phyloP scores from a whole-genome alignment of 768 basidiomycete genomes.

The Podaxis sp. region DNA sequence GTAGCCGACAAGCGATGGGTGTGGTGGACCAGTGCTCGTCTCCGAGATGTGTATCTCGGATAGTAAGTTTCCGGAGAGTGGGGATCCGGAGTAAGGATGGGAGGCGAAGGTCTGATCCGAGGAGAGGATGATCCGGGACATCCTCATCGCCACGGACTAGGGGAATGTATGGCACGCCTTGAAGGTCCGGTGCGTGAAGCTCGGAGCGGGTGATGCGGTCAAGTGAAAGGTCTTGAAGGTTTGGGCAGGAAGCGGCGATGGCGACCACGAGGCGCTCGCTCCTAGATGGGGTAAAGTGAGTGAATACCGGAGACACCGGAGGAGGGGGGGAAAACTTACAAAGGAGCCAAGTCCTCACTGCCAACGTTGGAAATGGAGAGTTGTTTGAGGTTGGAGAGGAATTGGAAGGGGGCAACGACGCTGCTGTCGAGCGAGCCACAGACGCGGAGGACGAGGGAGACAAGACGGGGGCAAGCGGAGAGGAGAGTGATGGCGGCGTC shows the following conservation, averaged over 20 bases:
- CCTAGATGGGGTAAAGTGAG: constrained; percentile 31
- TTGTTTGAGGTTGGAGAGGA: constrained; percentile 40
- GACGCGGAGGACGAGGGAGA: constrained; percentile 46
- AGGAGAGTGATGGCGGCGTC: constrained; percentile 54
- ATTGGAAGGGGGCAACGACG: constrained; percentile 48
- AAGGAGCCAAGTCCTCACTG: constrained; percentile 38
- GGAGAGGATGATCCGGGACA: constrained; percentile 52
- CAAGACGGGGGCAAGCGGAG: constrained; percentile 45
- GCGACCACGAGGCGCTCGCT: constrained; percentile 71
- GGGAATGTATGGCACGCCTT: constrained; percentile 56
- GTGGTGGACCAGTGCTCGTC: constrained; percentile 56
- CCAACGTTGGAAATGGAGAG: constrained; percentile 50
- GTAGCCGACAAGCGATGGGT: constrained; percentile 50
- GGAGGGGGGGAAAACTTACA: constrained; percentile 36
- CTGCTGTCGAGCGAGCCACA: constrained; percentile 49
- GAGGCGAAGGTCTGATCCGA: constrained; percentile 59
- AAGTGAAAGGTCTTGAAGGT: constrained; percentile 55
- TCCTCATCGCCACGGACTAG: constrained; percentile 61
- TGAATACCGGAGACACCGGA: constrained; percentile 16
- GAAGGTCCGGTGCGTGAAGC: constrained; percentile 61
- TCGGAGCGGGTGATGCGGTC: constrained; percentile 66
- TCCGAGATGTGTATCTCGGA: constrained; percentile 73
- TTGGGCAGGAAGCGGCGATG: constrained; percentile 59
- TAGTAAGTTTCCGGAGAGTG: constrained; percentile 57
- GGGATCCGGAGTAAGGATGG: constrained; percentile 67